These are phyloP conservation scores for Phytopythium kandeliae DNA, from an alignment of 352 stramenopile genomes.

Conservation along the genomic window DNA sequence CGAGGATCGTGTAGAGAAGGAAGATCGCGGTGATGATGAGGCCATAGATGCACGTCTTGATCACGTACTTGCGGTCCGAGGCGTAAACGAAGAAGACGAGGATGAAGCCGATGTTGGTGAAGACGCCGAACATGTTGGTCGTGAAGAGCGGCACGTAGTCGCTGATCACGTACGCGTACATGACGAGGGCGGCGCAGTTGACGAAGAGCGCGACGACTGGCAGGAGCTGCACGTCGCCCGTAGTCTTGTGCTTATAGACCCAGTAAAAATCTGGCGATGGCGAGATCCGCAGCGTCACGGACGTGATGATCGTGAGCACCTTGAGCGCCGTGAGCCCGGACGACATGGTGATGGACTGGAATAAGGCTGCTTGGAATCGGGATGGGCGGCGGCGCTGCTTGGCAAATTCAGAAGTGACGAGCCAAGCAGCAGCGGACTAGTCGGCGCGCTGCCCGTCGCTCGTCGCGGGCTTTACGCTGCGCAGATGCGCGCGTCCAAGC, in stretches of 20 bases:
- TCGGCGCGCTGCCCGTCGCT: too few species aligned
- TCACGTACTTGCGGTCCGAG: constrained; percentile 14
- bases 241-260: constrained; percentile 4
- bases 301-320: constrained; percentile 7
- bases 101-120: constrained; percentile 38
- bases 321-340: constrained; percentile 8
- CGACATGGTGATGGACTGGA: constrained; percentile 11
- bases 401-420: constrained; percentile 4
- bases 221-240: constrained; percentile 8
- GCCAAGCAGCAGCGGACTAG: neutral
- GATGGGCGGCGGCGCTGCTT: too few species aligned
- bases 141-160: constrained; percentile 52
- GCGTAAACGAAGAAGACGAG: constrained; percentile 38
- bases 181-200: constrained; percentile 7
- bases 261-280: constrained; percentile 3
- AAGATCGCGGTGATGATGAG: constrained; percentile 14
- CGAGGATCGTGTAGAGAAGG: constrained; percentile 21
- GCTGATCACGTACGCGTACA: constrained; percentile 8
- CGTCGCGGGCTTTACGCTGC: constrained; percentile 2
- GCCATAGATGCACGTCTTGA: constrained; percentile 12
- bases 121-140: constrained; percentile 38
- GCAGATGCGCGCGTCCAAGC: neutral
- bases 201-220: constrained; percentile 4
- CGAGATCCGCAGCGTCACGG: constrained; percentile 5
- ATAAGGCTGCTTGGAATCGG: neutral